These are phyloP conservation scores for Salix arbutifolia DNA, from an alignment of 345 rosid species.

Conservation along the genomic window DNA sequence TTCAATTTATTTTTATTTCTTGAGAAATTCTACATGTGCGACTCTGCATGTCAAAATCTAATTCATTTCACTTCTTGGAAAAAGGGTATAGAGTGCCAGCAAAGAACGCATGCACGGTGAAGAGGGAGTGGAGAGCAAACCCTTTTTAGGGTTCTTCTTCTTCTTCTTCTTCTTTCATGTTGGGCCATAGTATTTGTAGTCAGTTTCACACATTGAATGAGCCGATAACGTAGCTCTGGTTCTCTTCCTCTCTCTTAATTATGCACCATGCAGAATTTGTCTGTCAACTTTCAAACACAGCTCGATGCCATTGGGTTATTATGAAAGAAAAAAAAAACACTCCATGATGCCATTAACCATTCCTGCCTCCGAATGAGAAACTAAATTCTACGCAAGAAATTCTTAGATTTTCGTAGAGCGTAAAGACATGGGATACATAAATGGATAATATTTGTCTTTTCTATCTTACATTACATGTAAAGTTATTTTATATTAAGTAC, in stretches of 20 bases:
- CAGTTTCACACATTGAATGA: neutral
- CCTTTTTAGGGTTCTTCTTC: neutral
- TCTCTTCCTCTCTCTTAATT: neutral
- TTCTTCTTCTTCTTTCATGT: neutral
- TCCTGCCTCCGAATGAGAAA: neutral
- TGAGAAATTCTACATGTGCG: neutral
- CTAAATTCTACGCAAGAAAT: no score
- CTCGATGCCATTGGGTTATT: neutral
- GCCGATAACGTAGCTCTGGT: neutral
- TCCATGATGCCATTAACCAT: neutral
- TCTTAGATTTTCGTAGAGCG: no score
- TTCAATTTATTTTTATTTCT: neutral
- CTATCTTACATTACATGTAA: no score
- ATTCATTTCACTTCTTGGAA: neutral
- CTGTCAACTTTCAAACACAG: slow-evolving; percentile 27
- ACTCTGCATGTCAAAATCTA: neutral
- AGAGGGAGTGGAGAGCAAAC: neutral
- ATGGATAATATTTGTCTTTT: no score
- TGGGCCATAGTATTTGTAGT: neutral
- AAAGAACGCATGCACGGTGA: slow-evolving; percentile 7
- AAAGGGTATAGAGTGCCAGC: no score
- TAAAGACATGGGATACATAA: no score
- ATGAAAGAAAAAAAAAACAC: no score
- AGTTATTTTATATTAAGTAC: no score
- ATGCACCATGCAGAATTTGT: neutral